phyloP scores from a whole-genome alignment of 345 rosid genomes.

The Gossypium rotundifolium region DNA sequence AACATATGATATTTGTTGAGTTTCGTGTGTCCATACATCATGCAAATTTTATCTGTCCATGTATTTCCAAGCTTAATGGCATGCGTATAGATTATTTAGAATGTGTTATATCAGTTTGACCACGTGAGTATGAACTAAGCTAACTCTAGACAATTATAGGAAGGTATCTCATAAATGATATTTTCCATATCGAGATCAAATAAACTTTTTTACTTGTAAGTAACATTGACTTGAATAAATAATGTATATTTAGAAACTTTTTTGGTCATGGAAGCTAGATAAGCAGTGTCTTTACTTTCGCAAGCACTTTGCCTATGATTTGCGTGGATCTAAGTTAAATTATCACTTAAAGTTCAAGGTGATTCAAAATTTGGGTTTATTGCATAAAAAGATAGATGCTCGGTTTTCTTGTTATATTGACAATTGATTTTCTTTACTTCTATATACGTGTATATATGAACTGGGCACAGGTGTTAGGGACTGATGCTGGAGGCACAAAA shows the following conservation, averaged over 20 bases:
- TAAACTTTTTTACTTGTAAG: neutral
- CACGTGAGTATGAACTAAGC: neutral
- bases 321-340: too few species aligned
- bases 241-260: neutral
- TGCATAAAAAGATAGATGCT: neutral
- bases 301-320: neutral
- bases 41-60: neutral
- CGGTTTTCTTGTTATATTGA: neutral
- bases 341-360: neutral
- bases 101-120: neutral
- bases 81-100: neutral
- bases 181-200: neutral
- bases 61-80: neutral
- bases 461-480: constrained; percentile 63
- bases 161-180: neutral
- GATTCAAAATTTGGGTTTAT: neutral
- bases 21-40: neutral
- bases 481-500: constrained; percentile 86
- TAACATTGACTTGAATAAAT: neutral
- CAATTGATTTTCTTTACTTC: neutral
- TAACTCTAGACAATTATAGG: neutral
- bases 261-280: neutral
- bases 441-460: neutral
- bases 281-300: neutral
- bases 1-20: neutral